Base-by-base conservation (phyloP, 2,329 filamentous ascomycete species). In the Xylariaceae sp. region DNA sequence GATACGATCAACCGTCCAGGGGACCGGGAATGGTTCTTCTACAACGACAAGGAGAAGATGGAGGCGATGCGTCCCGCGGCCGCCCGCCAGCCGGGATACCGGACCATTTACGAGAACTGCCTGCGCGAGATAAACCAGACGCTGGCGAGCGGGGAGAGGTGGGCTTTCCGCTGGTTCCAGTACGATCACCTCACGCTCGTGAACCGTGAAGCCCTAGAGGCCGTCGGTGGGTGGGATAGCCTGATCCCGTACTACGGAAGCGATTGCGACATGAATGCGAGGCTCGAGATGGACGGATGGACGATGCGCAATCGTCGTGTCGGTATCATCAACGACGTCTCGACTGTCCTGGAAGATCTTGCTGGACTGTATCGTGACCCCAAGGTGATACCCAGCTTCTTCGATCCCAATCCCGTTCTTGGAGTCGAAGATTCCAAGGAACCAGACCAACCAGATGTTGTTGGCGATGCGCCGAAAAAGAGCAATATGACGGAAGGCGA, bases 171-270 rank as follows among this genome's bases (percentile, higher is more conserved):
- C 16, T 60, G 52, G 52, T 60, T 59, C 29, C 55, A 58, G 41
- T 61, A 72, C 53, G 70, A 74, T 46, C 64, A 66, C 35, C 53
- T 74, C 5, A 63, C 68, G 0, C 53, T 73, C 9, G 67, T 75
- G 15, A 74, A 75, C 46, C 63, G 66, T 18, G 60, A 54, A 6
- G 63, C 68, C 5, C 64, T 66, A 38, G 59, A 64, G 34, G 57
- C 61, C n/a, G 56, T 71, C 24, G 61, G 72, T 12, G 66, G 60
- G 1, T 76, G 70, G 67, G 72, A 75, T 48, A 65, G 65, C 2
- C 54, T 69, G 46, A 71, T 76, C 39, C 68, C 70, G 1, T 74
- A 68, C 44, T 74, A 74, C 44, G 62, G 57, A 31, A 68, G 65
- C 21, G 70, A 74, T 50, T 73, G 67, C 51, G 68, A 71, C 41